Evolutionary conservation across 2,329 filamentous ascomycete species (phyloP), one percentile per base, ranked within the genome.

Genomic region (Ophiocordyceps sinensis): DNA sequence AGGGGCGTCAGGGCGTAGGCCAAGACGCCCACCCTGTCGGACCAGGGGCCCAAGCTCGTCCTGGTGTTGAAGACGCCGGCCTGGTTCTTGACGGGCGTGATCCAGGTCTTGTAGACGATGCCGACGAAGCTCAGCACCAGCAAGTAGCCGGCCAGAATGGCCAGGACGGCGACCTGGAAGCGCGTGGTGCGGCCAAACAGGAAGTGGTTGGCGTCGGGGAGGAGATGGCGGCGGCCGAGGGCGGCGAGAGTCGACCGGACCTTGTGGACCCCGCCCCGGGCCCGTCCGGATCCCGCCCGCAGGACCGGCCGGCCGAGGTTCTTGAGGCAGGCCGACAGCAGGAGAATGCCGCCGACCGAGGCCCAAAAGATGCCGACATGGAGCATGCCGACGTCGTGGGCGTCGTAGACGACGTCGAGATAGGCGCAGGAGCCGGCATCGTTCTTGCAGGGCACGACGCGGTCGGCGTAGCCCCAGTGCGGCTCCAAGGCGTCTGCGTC

Each of bases 1-100:
- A 87, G 65, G 0, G 82, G 82, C 0, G 82, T 85, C 10, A 87
- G 67, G 1, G 81, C 83, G 50, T 82, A 87, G 1, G 83, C 82
- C 0, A 87, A 57, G 2, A 79, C 69, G 8, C 83, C 83, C 4
- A 86, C 55, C 14, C 83, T 73, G 53, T 87, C 77, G 0, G 76
- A 67, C 65, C 74, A 86, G 0, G 78, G 75, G 1, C 82, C 81
- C 0, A 87, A 62, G 4, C 71, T 70, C 5, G 71, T 75, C 9
- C 82, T 72, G 0, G 71, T 84, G 55, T 82, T 84, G 60, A 73
- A 68, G 1, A 77, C 53, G 28, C 64, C 65, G 0, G 68, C 67
- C 29, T 58, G 61, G 13, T 64, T 64, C 53, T 75, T 75, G 40
- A 85, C 71, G 0, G 82, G 82, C 0, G 80, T 85, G 9, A 81